Evolutionary conservation across 179 eudicot species (phyloP).

Genomic region (Silene vulgaris): DNA sequence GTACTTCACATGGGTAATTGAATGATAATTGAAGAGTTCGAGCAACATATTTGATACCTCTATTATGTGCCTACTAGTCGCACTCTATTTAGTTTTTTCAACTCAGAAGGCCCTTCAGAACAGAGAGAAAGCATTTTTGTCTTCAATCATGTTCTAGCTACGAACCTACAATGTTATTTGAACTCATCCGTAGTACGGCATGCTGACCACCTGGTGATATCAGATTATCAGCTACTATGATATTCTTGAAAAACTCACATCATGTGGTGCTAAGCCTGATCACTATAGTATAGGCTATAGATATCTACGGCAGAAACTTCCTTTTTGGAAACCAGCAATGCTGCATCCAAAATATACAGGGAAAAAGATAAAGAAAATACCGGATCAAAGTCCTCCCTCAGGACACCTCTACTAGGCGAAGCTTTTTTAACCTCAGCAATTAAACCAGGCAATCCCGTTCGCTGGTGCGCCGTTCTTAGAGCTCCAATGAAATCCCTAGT

Average conservation of each 20-base stretch:
- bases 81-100: not conserved
- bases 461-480: slow-evolving; percentile 52
- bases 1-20: not conserved
- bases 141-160: not conserved
- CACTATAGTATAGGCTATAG: not conserved
- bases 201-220: not conserved
- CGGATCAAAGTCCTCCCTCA: slow-evolving; percentile 88
- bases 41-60: not conserved
- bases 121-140: not conserved
- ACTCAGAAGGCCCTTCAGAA: not conserved
- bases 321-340: not conserved
- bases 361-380: slow-evolving; percentile 37
- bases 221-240: not conserved
- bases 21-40: not conserved
- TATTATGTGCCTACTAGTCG: not conserved
- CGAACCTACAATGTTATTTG: slow-evolving; percentile 1
- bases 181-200: not conserved
- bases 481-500: slow-evolving; percentile 79
- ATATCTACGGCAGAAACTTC: not conserved
- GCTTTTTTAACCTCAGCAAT: slow-evolving; percentile 99
- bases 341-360: not conserved
- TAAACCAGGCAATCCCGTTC: slow-evolving; percentile 79
- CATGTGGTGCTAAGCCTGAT: not conserved
- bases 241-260: not conserved
- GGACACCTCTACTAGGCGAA: slow-evolving; percentile 91